These are phyloP conservation scores for Nothomitra cinnamomea DNA, from an alignment of 2,329 filamentous ascomycete genomes.

Conservation along the genomic window DNA sequence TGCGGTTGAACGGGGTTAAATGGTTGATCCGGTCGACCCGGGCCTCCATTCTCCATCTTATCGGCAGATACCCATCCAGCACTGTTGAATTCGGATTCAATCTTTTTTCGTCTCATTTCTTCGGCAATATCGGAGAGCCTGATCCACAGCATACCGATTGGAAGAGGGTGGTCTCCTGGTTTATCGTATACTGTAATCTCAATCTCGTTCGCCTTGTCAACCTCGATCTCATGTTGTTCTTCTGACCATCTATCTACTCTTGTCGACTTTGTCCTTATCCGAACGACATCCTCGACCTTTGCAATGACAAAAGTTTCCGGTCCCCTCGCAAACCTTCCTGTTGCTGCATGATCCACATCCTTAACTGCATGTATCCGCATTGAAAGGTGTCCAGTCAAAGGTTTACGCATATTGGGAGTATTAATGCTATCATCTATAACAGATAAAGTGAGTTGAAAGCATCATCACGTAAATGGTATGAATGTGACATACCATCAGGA, in stretches of 20 bases:
- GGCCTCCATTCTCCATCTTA: constrained; percentile 55
- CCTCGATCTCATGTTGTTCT: constrained; percentile 79
- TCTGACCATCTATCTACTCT: constrained; percentile 82
- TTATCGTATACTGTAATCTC: constrained; percentile 97
- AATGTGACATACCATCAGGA: constrained; percentile 52
- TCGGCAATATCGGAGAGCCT: constrained; percentile 94
- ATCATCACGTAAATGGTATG: neutral
- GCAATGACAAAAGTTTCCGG: constrained; percentile 92
- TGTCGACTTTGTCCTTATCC: constrained; percentile 71
- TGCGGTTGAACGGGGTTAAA: constrained; percentile 29
- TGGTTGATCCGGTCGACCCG: constrained; percentile 34
- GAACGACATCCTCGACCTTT: constrained; percentile 89
- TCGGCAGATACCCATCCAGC: constrained; percentile 96
- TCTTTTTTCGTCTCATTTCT: constrained; percentile 92
- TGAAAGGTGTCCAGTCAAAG: constrained; percentile 77
- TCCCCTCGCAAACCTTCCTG: constrained; percentile 66
- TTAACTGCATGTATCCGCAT: constrained; percentile 78
- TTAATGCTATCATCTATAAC: constrained; percentile 82
- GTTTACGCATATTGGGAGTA: constrained; percentile 84
- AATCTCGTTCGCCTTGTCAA: constrained; percentile 97
- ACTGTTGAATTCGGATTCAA: constrained; percentile 86
- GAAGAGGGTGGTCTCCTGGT: constrained; percentile 72
- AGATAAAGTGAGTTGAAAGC: constrained; percentile 14
- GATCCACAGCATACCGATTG: constrained; percentile 91
- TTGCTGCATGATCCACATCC: constrained; percentile 83